Base-by-base conservation (phyloP, 139 green algal genomes). In the Zygnema circumcarinatum region DNA sequence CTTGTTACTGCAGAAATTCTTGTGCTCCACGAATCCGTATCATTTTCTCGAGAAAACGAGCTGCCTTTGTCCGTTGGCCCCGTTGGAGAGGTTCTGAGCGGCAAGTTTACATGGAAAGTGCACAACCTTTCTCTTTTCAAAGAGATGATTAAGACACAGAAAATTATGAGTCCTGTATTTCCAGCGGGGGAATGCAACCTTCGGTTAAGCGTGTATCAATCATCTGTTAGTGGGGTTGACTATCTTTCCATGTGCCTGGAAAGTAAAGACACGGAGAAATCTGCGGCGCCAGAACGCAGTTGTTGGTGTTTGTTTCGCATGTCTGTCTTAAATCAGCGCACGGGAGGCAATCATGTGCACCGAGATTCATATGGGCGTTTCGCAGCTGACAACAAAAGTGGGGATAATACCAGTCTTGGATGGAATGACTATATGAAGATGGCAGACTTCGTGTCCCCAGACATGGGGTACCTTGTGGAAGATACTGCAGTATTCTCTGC, bases 341-440 rank as follows among this genome's bases (percentile, higher is more conserved):
- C 68, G 7, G 87, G 85, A n/a, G 74, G 78, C 31, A 90, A 91
- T 73, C 91, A 92, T 86, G 85, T 94, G 67, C 92, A 95, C 87
- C 81, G 93, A 22, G 94, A 96, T 83, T 94, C 90, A 36, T 96
- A 95, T 88, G 94, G 94, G 21, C 91, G 94, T 42, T 94, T 96
- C 83, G 92, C 94, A 1, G 84, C 87, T 1, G 92, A 95, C 88
- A 91, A 89, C 81, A 91, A 92, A 84, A 83, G 81, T 2, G 93
- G 93, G 0, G 94, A 96, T 85, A 94, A 95, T 90, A 94, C 93
- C 76, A 91, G 69, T 42, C 92, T 96, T 40, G 93, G 94, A 42
- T 96, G 94, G 94, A 96, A 96, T 79, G 94, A 96, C 87, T 96
- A 94, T 87, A 95, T 96, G 85, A 36, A 62, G 20, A 94, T 96